phyloP scores from a whole-genome alignment of 2,329 filamentous ascomycete species.

The Dothiorella sarmentorum region DNA sequence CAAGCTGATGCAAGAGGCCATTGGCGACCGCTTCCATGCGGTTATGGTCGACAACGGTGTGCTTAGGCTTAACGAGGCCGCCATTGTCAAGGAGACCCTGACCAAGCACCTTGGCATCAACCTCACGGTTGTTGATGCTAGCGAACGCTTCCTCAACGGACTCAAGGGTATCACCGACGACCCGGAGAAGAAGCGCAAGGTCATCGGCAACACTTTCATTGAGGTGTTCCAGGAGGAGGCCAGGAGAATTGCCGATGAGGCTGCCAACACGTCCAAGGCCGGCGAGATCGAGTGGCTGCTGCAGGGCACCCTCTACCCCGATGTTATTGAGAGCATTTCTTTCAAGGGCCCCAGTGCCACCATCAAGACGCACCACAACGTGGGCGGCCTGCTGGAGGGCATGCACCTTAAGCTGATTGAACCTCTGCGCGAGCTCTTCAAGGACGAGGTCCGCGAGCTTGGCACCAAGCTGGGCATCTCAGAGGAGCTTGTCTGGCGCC shows the following conservation, averaged over 20 bases:
- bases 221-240: constrained; percentile 82
- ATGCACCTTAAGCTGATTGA: constrained; percentile 71
- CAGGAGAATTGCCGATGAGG: constrained; percentile 67
- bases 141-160: constrained; percentile 70
- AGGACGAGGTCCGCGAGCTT: constrained; percentile 72
- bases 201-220: constrained; percentile 80
- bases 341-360: constrained; percentile 70
- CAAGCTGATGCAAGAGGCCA: constrained; percentile 81
- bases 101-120: constrained; percentile 81
- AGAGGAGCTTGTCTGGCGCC: constrained; percentile 72
- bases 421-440: constrained; percentile 76
- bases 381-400: constrained; percentile 63
- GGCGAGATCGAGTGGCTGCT: constrained; percentile 82
- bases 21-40: constrained; percentile 79
- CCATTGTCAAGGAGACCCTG: constrained; percentile 76
- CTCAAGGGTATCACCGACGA: constrained; percentile 70
- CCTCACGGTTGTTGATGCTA: constrained; percentile 79
- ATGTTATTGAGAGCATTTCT: constrained; percentile 67
- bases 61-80: constrained; percentile 81
- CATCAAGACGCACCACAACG: constrained; percentile 73
- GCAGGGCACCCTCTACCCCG: constrained; percentile 80
- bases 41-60: constrained; percentile 83
- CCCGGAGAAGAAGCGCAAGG: constrained; percentile 85
- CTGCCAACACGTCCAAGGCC: constrained; percentile 62
- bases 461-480: constrained; percentile 68